Base-by-base conservation (phyloP, 192 early-diverging fungal species). In the Coemansia umbellata region DNA sequence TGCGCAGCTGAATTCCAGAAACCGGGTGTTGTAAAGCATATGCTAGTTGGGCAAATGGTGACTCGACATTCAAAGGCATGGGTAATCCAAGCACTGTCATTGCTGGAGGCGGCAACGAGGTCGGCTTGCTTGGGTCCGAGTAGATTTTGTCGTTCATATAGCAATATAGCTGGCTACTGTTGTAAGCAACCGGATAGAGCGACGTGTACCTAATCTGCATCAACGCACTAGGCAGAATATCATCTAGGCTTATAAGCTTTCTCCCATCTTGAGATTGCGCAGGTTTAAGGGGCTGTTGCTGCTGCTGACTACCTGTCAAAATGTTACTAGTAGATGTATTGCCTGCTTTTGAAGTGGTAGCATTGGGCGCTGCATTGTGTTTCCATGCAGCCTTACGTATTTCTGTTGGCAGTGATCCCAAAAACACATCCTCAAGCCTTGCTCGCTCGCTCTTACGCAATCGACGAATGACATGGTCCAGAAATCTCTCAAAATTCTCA, bases 401-500 rank as follows among this genome's bases (percentile, higher is more conserved):
- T 17, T 66, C 70, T n/a, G 36, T 5, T 4, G 70, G 70, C 28
- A 74, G 39, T 9, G 55, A 33, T 5, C 54, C 54, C 28, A 74
- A 37, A 23, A 74, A 74, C 9, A 44, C 55, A 8, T 55, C 48
- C 52, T 63, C 72, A 4, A 75, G 60, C 51, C 30, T 41, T 9
- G 28, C 33, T 19, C 52, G 47, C 23, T 73, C 65, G 37, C 58
- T 61, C 5, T 49, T 58, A 33, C 62, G 43, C 40, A 71, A 54
- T 36, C 61, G 33, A 1, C 66, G 65, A 36, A 78, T 24, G 8
- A 78, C 42, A 18, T 74, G 70, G 48, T 97, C 92, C 15, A 97
- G 57, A 58, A 97, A 98, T 37, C 77, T 79, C 48, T 88, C 80
- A 72, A 98, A 96, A 36, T 86, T 84, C 2, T 83, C 89, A 2